Evolutionary conservation across 1,139 yeast genomes (phyloP), one percentile per base, ranked within the genome.

Genomic region (Saccharomyces hybrid): DNA sequence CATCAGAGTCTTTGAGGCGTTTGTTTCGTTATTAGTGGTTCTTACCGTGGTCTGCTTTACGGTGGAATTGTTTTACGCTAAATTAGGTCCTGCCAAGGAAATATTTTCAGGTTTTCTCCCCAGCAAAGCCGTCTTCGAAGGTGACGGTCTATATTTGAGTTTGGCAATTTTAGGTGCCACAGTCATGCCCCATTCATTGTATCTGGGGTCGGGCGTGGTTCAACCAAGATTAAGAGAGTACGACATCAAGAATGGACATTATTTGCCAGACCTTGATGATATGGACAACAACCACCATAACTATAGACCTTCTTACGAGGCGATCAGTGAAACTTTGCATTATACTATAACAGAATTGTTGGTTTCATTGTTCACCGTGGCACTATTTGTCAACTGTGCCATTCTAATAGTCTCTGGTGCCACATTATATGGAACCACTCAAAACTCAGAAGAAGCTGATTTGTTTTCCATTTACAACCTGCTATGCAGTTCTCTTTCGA

Each of bases 171-270:
- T 86, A 19, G 95, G 95, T 34, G 87, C 90, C 50, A 86, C 93
- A 0, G 91, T 86, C 6, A 86, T 86, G 95, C 93, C 95, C 2
- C 93, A 86, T 64, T 84, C 90, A 0, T 74, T 86, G 55, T 86
- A 80, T 62, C 73, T 86, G 55, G 93, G 93, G 1, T 84, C 90
- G 0, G 88, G 88, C 4, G 76, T 86, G 53, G 93, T 86, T 3
- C 90, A 85, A 64, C 83, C 91, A 14, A 75, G 95, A 62, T 72
- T 83, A 57, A 82, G 82, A 65, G 89, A 85, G 51, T 84, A 74
- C 61, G 89, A 84, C 63, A 71, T 77, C 9, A 75, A 73, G 44
- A 73, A 81, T 56, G 83, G 83, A 1, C 61, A 71, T 59, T 74
- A 73, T 56, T 62, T 55, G 19, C 74, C 73, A 2, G 69, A 68